Percentiles rank a stretch among this genome's conserved stretches.
Conservation (phyloP, 495 filamentous ascomycete genomes). For the Xylaria palmicola region DNA sequence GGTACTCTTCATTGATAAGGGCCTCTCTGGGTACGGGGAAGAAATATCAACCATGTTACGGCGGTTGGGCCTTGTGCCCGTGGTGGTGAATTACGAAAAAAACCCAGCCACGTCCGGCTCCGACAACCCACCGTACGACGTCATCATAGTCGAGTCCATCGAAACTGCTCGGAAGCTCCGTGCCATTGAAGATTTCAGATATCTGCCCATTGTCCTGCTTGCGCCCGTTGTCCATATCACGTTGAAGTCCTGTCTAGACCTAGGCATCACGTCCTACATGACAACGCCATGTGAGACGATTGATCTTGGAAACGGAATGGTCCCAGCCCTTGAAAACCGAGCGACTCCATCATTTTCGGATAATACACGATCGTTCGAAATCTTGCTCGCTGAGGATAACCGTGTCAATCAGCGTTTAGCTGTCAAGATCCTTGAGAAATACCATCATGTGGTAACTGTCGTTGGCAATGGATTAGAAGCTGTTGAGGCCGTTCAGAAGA, state of each 20-base stretch:
- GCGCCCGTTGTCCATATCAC: constrained; percentile 89
- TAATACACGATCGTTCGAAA: constrained; percentile 93
- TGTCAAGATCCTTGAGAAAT: constrained; percentile 96
- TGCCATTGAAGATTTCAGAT: constrained; percentile 92
- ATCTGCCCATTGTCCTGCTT: constrained; percentile 92
- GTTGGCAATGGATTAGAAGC: constrained; percentile 94
- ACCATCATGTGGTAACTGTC: constrained; percentile 94
- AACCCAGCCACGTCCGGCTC: constrained; percentile 52
- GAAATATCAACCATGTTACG: constrained; percentile 80
- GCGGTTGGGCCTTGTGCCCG: constrained; percentile 73
- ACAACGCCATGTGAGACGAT: constrained; percentile 94
- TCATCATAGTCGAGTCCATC: constrained; percentile 94
- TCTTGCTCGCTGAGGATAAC: constrained; percentile 96
- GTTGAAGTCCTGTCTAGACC: constrained; percentile 90
- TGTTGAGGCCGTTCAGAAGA: constrained; percentile 81
- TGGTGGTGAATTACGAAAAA: constrained; percentile 74
- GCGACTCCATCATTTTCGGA: constrained; percentile 90
- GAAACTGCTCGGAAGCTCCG: constrained; percentile 82
- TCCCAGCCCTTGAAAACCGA: constrained; percentile 93
- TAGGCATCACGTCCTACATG: constrained; percentile 98
- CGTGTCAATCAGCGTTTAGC: constrained; percentile 95
- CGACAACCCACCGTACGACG: constrained; percentile 72
- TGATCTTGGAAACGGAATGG: constrained; percentile 96
- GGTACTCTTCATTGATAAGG: constrained; percentile 95
- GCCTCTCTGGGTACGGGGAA: constrained; percentile 71